phyloP scores from a whole-genome alignment of 257 asterid genomes.

The Lavandula angustifolia region DNA sequence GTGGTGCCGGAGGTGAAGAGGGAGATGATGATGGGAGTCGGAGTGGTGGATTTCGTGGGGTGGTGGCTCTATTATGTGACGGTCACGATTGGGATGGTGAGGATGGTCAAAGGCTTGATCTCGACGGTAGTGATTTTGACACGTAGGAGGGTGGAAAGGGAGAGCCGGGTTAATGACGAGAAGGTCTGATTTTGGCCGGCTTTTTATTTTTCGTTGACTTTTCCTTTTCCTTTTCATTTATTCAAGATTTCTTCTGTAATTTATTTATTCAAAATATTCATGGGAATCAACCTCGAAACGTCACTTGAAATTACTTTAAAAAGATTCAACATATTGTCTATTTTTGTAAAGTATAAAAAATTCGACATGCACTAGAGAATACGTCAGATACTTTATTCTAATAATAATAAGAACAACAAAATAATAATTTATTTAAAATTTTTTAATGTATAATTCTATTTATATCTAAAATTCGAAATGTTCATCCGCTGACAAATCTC shows the following conservation, averaged over 20 bases:
- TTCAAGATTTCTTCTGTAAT: constrained; percentile 4
- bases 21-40: constrained; percentile 49
- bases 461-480: no score
- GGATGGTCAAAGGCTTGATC: constrained; percentile 42
- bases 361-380: no score
- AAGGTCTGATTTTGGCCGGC: constrained; percentile 39
- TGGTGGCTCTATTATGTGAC: constrained; percentile 76
- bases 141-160: constrained; percentile 30
- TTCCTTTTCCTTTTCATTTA: no score
- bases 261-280: neutral
- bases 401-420: no score
- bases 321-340: no score
- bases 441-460: no score
- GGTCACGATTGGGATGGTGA: constrained; percentile 54
- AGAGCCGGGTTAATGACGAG: constrained; percentile 40
- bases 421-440: no score
- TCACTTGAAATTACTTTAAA: neutral
- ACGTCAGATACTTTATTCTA: no score
- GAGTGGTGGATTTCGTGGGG: constrained; percentile 56
- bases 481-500: no score
- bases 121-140: constrained; percentile 32
- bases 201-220: constrained; percentile 1
- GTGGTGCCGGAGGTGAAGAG: constrained; percentile 55
- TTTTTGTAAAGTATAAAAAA: no score
- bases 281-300: constrained; percentile 6